phyloP scores from a whole-genome alignment of 2,329 filamentous ascomycete genomes.

The Raffaelea deltoideospora region DNA sequence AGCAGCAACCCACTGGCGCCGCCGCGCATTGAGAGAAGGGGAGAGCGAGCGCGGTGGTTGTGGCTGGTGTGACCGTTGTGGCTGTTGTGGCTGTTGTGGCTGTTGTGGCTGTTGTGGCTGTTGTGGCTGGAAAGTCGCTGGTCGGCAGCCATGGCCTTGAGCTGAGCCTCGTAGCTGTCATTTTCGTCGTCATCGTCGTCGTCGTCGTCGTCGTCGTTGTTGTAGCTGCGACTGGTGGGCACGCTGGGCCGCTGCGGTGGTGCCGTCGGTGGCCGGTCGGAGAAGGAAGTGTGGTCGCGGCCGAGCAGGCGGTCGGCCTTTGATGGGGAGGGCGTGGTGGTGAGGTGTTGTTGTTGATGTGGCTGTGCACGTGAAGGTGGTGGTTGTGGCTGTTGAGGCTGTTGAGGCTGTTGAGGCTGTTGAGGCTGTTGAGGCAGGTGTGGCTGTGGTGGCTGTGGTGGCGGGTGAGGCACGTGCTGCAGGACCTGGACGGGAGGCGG shows the following conservation, averaged over 20 bases:
- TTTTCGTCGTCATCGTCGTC: slow-evolving; percentile 20
- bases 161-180: slow-evolving; percentile 18
- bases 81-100: too few relatives aligned
- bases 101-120: too few relatives aligned
- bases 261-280: not conserved
- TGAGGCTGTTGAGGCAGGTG: not conserved
- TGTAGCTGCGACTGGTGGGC: slow-evolving; percentile 20
- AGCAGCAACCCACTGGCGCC: too few relatives aligned
- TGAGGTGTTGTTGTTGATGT: slow-evolving; percentile 1
- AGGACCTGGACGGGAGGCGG: not conserved
- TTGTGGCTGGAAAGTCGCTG: too few relatives aligned
- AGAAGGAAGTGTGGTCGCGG: slow-evolving; percentile 31
- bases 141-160: too few relatives aligned
- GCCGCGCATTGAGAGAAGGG: too few relatives aligned
- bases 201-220: slow-evolving; percentile 12
- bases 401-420: too few relatives aligned
- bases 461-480: not conserved
- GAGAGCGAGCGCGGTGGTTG: too few relatives aligned
- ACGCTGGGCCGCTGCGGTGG: slow-evolving; percentile 16
- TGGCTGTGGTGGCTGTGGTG: not conserved
- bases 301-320: slow-evolving; percentile 45
- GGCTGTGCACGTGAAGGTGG: too few relatives aligned
- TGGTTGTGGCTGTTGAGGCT: slow-evolving; percentile 2
- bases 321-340: slow-evolving; percentile 24
- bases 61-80: too few relatives aligned